phyloP scores from a whole-genome alignment of 176 grass and related monocot species.

The Carex cristatella region DNA sequence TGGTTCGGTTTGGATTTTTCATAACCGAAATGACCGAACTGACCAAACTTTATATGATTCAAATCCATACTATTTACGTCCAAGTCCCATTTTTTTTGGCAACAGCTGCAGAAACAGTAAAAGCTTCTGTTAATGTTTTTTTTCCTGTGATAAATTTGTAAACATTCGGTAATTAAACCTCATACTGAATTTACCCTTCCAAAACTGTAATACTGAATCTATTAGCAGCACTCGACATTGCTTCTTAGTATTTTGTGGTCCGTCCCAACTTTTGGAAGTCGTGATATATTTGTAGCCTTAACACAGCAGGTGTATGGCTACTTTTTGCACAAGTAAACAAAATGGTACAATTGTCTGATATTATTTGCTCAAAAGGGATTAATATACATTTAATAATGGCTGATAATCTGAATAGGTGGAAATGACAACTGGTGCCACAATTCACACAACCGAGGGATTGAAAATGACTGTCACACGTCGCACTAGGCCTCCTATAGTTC shows the following conservation, averaged over 20 bases:
- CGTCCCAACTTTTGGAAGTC: background rate
- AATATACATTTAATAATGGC: background rate
- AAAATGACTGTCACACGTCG: conserved; percentile 85
- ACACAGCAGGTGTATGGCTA: background rate
- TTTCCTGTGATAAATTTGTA: background rate
- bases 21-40: no score
- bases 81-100: background rate
- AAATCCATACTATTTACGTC: background rate
- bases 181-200: background rate
- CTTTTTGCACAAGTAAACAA: background rate
- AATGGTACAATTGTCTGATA: background rate
- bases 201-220: background rate
- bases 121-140: background rate
- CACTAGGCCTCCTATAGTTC: conserved; percentile 62
- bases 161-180: background rate
- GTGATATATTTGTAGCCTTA: background rate
- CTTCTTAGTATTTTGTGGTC: background rate
- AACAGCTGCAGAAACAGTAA: background rate
- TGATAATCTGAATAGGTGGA: conserved; percentile 47
- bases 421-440: conserved; percentile 95
- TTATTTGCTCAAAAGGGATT: background rate
- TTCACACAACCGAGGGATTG: conserved; percentile 85
- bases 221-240: background rate
- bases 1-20: no score
- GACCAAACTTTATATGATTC: no score